Conservation (phyloP, 139 green algal genomes). For the Deuterostichococcus epilithicus region DNA sequence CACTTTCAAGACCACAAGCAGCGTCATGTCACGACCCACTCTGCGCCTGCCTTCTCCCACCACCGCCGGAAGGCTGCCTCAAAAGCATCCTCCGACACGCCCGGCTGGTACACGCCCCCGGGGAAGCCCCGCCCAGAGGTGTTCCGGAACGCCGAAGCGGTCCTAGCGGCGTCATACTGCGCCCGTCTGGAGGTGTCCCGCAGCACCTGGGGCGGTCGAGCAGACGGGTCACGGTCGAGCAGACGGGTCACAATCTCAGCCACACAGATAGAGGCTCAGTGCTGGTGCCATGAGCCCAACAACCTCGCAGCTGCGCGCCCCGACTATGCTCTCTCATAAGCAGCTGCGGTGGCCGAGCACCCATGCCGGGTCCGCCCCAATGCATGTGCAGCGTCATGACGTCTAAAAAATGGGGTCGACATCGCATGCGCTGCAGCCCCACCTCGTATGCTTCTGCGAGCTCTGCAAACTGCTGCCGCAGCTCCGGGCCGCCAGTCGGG, state of each 20-base stretch:
- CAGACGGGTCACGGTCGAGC: background rate
- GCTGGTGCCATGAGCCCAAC: too few species aligned
- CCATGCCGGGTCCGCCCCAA: too few species aligned
- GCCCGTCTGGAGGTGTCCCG: slow-evolving; percentile 11
- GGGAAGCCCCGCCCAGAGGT: background rate
- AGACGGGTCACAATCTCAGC: background rate
- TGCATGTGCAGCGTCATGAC: too few species aligned
- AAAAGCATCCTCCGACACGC: background rate
- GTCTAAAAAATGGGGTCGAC: background rate
- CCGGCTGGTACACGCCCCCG: background rate
- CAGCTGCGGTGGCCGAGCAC: too few species aligned
- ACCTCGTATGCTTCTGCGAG: slow-evolving; percentile 26
- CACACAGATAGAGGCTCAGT: background rate
- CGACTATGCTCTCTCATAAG: too few species aligned
- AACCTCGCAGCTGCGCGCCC: too few species aligned
- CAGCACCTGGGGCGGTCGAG: slow-evolving; percentile 6
- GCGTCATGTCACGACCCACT: background rate
- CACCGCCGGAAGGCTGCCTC: background rate
- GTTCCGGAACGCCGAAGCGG: background rate
- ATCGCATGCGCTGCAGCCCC: background rate
- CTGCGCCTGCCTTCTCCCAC: background rate
- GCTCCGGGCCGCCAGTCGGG: background rate
- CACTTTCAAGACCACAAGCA: background rate
- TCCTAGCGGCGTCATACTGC: slow-evolving; percentile 15
- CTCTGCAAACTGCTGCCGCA: slow-evolving; percentile 9